A percentile compares a stretch with the other conserved stretches of the same genome.
Evolutionary conservation across 306 rosid species (phyloP).

Genomic region (Benincasa hispida): DNA sequence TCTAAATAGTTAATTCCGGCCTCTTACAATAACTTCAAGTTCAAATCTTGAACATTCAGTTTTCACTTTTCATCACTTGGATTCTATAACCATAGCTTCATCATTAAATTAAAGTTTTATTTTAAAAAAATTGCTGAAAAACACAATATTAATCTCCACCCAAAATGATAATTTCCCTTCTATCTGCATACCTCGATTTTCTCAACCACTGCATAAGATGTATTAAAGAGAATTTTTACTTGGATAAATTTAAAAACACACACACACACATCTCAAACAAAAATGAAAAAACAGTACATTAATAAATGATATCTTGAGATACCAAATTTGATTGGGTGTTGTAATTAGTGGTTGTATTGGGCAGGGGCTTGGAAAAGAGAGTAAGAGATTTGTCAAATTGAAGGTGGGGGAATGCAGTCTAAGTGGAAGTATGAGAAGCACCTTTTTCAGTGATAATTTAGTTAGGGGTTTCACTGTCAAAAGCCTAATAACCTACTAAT

Average conservation of each 20-base stretch:
- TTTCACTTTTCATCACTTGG: no score
- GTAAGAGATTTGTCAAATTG: neutral
- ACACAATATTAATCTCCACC: neutral
- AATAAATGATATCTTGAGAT: neutral
- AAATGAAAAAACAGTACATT: neutral
- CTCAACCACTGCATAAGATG: neutral
- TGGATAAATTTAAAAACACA: neutral
- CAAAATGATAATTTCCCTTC: neutral
- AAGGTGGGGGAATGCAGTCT: neutral
- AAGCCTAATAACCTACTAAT: neutral
- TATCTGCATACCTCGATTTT: neutral
- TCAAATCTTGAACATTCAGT: no score
- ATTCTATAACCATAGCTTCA: no score
- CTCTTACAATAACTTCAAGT: no score
- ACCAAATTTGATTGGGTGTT: neutral
- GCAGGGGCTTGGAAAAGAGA: neutral
- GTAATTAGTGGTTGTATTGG: neutral
- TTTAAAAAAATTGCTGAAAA: no score
- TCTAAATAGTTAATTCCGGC: no score
- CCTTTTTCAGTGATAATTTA: conserved; percentile 6
- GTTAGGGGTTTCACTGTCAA: neutral
- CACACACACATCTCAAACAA: neutral
- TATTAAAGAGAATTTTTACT: neutral
- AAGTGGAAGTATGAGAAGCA: conserved; percentile 6
- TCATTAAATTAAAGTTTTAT: no score